phyloP scores from a whole-genome alignment of 176 grass and related monocot species.

The Musa schizocarpa region DNA sequence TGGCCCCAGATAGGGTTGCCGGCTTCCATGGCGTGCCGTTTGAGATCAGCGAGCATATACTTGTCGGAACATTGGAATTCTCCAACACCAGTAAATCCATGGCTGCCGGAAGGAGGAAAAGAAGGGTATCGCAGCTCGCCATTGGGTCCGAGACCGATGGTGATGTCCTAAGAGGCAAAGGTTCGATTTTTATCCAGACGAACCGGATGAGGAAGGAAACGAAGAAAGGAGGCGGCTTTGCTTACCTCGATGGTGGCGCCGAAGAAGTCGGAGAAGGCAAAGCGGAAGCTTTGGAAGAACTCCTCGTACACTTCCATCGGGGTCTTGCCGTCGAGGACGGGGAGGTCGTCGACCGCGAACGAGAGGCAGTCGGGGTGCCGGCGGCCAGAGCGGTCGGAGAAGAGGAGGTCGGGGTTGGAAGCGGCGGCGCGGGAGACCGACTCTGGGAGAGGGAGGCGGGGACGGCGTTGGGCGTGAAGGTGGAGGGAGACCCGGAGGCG shows the following conservation, averaged over 20 bases:
- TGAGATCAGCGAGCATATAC: constrained; percentile 49
- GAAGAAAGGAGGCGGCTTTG: background rate
- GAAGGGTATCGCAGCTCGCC: constrained; percentile 84
- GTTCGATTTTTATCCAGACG: background rate
- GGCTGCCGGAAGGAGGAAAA: constrained; percentile 40
- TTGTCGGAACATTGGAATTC: constrained; percentile 92
- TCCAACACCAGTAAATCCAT: constrained; percentile 45
- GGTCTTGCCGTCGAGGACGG: constrained; percentile 44
- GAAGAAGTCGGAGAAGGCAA: constrained; percentile 43
- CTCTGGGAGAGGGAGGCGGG: constrained; percentile 27
- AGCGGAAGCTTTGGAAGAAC: constrained; percentile 58
- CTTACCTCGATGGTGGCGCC: constrained; percentile 63
- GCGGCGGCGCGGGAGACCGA: constrained; percentile 39
- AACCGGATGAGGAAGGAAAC: background rate
- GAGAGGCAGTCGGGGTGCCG: constrained; percentile 50
- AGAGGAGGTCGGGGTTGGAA: constrained; percentile 55
- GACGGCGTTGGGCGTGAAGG: constrained; percentile 27
- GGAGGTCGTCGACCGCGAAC: constrained; percentile 70
- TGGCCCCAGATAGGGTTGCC: constrained; percentile 51
- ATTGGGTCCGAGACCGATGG: constrained; percentile 56
- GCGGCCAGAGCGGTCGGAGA: constrained; percentile 33
- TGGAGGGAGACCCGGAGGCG: constrained; percentile 48
- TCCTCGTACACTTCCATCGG: constrained; percentile 60
- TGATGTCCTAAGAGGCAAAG: constrained; percentile 38
- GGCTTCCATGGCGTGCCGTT: constrained; percentile 21